Base-by-base conservation (phyloP, 2,329 filamentous ascomycete genomes). In the Alternaria sp. region DNA sequence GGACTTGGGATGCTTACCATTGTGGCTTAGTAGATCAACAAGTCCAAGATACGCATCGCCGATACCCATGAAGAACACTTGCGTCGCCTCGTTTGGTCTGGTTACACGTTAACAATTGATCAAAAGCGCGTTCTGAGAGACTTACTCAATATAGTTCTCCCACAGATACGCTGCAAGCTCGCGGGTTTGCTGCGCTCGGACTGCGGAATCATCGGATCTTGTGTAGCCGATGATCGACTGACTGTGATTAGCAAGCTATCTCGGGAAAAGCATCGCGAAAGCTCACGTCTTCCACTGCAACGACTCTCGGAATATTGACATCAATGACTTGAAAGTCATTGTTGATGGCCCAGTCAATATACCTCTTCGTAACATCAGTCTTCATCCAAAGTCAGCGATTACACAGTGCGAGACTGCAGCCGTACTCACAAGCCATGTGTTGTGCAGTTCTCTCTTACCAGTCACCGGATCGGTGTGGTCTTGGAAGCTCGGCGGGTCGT, bases 71-170 rank as follows among this genome's bases (percentile, higher is more conserved):
- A 99, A 84, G 75, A 97, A 92, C 15, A 98, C 88, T 56, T 95
- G 88, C 6, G 90, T 89, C 0, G 87, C 85, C 3, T 90, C 84
- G 59, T 83, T 86, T 54, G 90, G 89, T 30, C 77, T 80, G 44
- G 8, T 5, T 8, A 44, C 70, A 50, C 67, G 68, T 65, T 44
- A 67, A 30, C 26, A 30, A 17, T n/a, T 15, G 6, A 8, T 23
- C n/a, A 0, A 28, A 46, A 15, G 19, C 49, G 21, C 12, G 4
- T 9, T 32, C 19, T 17, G 7, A 5, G 23, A 19, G 15, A 69
- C 83, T 71, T 79, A 88, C 83, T 97, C 92, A 19, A 99, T 89
- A 75, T 97, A 97, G 76, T 99, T 99, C 72, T 97, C 94, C 96
- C 96, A 99, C 13, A 99, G 83, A 74, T 97, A 98, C 63, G 87